phyloP scores from a whole-genome alignment of 2,329 filamentous ascomycete species.

The Fusarium brachygibbosum region DNA sequence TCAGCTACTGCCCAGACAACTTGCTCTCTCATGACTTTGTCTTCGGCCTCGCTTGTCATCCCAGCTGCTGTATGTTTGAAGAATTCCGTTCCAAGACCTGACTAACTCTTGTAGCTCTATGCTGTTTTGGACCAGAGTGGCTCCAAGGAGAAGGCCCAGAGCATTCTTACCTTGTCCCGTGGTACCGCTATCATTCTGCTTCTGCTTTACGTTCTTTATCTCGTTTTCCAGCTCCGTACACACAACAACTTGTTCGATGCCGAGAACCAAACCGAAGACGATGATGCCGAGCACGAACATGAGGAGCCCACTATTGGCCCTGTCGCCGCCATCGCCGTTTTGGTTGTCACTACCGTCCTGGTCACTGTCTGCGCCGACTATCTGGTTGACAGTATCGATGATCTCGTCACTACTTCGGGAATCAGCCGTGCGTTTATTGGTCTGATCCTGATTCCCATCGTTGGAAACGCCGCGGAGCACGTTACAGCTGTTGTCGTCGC shows the following conservation, averaged over 20 bases:
- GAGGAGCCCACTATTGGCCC: slow-evolving; percentile 70
- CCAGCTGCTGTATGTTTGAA: slow-evolving; percentile 72
- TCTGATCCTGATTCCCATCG: slow-evolving; percentile 82
- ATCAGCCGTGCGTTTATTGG: slow-evolving; percentile 87
- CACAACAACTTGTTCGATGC: slow-evolving; percentile 79
- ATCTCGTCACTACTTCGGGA: slow-evolving; percentile 75
- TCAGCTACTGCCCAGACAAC: slow-evolving; percentile 83
- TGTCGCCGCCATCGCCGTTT: slow-evolving; percentile 72
- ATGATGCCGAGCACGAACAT: slow-evolving; percentile 56
- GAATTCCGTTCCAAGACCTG: background rate
- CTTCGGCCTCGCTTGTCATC: slow-evolving; percentile 82
- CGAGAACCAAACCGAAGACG: slow-evolving; percentile 58
- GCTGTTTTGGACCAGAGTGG: slow-evolving; percentile 68
- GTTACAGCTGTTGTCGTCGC: slow-evolving; percentile 86
- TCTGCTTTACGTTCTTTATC: slow-evolving; percentile 80
- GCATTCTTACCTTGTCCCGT: slow-evolving; percentile 79
- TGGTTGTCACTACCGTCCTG: slow-evolving; percentile 77
- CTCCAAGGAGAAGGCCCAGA: slow-evolving; percentile 61
- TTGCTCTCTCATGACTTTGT: slow-evolving; percentile 79
- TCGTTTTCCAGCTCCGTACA: slow-evolving; percentile 82
- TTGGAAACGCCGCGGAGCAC: slow-evolving; percentile 84
- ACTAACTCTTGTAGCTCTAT: slow-evolving; percentile 67
- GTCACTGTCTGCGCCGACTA: slow-evolving; percentile 83
- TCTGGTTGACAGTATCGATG: slow-evolving; percentile 81
- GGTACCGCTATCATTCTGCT: slow-evolving; percentile 83